These are phyloP conservation scores for Sinapis alba DNA, from an alignment of 441 rosid genomes.

Conservation along the genomic window DNA sequence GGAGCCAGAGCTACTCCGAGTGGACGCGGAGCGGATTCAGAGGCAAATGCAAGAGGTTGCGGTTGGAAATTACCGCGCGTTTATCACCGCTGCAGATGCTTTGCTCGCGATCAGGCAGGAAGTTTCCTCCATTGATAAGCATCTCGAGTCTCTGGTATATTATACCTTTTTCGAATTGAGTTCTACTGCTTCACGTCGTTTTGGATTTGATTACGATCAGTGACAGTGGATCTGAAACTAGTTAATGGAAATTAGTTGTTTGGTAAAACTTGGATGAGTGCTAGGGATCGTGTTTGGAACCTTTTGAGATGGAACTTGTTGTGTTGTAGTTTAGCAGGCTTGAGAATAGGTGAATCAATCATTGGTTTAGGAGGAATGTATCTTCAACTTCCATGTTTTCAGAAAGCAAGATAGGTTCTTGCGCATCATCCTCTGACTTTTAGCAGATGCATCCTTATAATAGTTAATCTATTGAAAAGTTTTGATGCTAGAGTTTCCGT, in stretches of 20 bases:
- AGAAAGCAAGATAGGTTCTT: not conserved
- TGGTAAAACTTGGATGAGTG: not conserved
- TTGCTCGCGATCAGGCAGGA: slow-evolving; percentile 83
- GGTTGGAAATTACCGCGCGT: slow-evolving; percentile 90
- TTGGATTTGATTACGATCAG: not conserved
- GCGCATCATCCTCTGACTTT: not conserved
- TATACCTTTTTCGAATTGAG: not conserved
- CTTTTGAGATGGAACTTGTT: not conserved
- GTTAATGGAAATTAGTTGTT: not conserved
- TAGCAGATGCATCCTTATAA: slow-evolving; percentile 1
- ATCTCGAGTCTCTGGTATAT: slow-evolving; percentile 83
- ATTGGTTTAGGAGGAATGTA: slow-evolving; percentile 7
- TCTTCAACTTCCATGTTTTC: slow-evolving; percentile 8
- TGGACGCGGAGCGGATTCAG: slow-evolving; percentile 91
- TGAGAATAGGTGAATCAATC: slow-evolving; percentile 30
- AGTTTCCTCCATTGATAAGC: slow-evolving; percentile 85
- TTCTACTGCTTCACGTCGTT: not conserved
- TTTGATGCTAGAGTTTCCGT: slow-evolving; percentile 7
- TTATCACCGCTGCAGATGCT: slow-evolving; percentile 92
- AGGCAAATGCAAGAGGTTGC: slow-evolving; percentile 99
- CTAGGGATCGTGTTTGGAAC: too few species aligned
- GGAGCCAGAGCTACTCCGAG: slow-evolving; percentile 96
- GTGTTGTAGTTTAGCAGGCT: slow-evolving; percentile 9
- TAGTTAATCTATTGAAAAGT: not conserved
- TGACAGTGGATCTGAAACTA: slow-evolving; percentile 21